phyloP scores from a whole-genome alignment of 768 basidiomycete genomes.

The Boletus speciosus region DNA sequence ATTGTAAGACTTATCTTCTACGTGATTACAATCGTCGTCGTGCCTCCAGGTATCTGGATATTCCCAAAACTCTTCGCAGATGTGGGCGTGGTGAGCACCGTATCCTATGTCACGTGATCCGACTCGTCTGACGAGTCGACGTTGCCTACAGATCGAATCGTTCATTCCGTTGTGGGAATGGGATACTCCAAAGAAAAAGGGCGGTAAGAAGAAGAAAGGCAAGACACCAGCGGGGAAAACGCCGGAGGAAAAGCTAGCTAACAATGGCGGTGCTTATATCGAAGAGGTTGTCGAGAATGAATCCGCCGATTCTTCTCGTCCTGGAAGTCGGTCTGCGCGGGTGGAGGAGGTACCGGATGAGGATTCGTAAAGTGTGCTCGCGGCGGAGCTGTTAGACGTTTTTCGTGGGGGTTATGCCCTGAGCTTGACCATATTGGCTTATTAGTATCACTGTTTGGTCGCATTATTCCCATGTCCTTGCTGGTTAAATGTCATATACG shows the following conservation, averaged over 20 bases:
- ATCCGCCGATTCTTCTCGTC: conserved; percentile 31
- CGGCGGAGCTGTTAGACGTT: neutral
- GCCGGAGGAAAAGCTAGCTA: conserved; percentile 38
- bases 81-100: conserved; percentile 86
- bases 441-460: neutral
- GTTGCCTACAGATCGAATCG: conserved; percentile 75
- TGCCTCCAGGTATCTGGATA: conserved; percentile 95
- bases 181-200: conserved; percentile 79
- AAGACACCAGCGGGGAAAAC: conserved; percentile 33
- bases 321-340: conserved; percentile 36
- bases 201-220: conserved; percentile 60
- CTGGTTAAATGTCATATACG: neutral
- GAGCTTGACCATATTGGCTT: neutral
- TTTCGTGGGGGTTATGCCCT: neutral
- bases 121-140: neutral
- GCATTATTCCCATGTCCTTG: conserved; percentile 38
- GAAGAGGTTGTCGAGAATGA: conserved; percentile 35
- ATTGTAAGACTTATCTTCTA: conserved; percentile 92
- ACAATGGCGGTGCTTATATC: conserved; percentile 38
- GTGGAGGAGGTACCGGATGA: conserved; percentile 48
- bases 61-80: conserved; percentile 98
- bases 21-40: conserved; percentile 82
- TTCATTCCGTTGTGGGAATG: conserved; percentile 98
- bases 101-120: neutral
- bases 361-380: conserved; percentile 20